phyloP scores from a whole-genome alignment of 2,329 filamentous ascomycete species.

The Fusarium kyushuense region DNA sequence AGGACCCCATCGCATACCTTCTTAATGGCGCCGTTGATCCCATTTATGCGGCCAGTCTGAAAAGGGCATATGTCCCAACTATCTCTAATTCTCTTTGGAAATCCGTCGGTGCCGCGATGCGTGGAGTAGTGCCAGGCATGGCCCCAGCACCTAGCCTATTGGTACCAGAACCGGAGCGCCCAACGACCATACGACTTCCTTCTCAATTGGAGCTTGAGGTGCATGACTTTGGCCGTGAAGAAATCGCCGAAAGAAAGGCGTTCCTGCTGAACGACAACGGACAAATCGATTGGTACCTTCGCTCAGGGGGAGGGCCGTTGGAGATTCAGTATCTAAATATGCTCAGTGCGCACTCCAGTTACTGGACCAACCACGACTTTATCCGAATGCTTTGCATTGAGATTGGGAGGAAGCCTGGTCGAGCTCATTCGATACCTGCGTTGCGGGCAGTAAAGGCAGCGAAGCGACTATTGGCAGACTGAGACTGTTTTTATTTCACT shows the following conservation, averaged over 20 bases:
- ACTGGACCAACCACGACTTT: slow-evolving; percentile 90
- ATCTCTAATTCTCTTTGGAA: slow-evolving; percentile 74
- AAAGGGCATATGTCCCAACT: slow-evolving; percentile 82
- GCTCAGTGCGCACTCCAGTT: slow-evolving; percentile 93
- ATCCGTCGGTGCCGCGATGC: slow-evolving; percentile 72
- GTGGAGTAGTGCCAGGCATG: slow-evolving; percentile 69
- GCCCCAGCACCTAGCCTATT: slow-evolving; percentile 49
- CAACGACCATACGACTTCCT: slow-evolving; percentile 61
- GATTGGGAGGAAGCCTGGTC: slow-evolving; percentile 80
- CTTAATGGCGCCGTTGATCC: slow-evolving; percentile 91
- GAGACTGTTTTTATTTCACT: slow-evolving; percentile 1
- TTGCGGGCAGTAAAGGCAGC: slow-evolving; percentile 70
- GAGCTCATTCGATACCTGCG: slow-evolving; percentile 66
- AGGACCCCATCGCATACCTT: slow-evolving; percentile 86
- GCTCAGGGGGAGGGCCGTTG: slow-evolving; percentile 84
- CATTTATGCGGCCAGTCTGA: slow-evolving; percentile 80
- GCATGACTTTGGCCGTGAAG: slow-evolving; percentile 92
- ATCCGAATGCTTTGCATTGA: slow-evolving; percentile 91
- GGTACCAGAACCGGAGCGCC: slow-evolving; percentile 52
- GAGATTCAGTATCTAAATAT: slow-evolving; percentile 98
- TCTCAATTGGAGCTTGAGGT: slow-evolving; percentile 90
- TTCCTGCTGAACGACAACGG: slow-evolving; percentile 94
- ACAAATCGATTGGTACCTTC: slow-evolving; percentile 91
- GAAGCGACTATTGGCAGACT: slow-evolving; percentile 53
- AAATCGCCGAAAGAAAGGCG: slow-evolving; percentile 90